Conservation (phyloP, 176 grass and related monocot genomes). For the Carex littledalei region DNA sequence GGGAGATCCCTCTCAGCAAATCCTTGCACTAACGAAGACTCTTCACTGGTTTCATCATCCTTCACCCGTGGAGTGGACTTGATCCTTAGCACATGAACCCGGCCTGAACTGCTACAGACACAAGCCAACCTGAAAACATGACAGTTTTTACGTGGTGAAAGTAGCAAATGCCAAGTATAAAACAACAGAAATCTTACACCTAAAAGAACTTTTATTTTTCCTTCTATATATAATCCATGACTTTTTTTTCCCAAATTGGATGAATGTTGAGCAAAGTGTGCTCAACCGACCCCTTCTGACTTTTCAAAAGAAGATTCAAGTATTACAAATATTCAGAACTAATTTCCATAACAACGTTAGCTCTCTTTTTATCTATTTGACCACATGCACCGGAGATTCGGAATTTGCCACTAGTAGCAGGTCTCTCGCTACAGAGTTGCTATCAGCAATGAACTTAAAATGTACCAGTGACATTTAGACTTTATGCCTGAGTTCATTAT, state of each 20-base stretch:
- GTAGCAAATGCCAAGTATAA: background rate
- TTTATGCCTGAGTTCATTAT: background rate
- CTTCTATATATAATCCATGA: background rate
- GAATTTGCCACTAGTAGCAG: background rate
- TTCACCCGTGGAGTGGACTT: constrained; percentile 24
- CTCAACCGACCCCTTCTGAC: background rate
- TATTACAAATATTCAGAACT: background rate
- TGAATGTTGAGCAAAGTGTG: background rate
- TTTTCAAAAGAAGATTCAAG: background rate
- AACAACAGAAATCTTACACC: background rate
- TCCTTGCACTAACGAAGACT: constrained; percentile 29
- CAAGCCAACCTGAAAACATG: constrained; percentile 51
- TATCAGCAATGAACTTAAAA: background rate
- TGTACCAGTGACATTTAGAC: background rate
- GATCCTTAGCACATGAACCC: constrained; percentile 63
- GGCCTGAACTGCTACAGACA: constrained; percentile 78
- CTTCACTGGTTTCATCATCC: constrained; percentile 12
- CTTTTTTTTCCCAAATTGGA: background rate
- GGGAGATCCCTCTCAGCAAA: constrained; percentile 48
- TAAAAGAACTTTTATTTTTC: background rate
- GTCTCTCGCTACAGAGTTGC: background rate
- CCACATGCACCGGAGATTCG: background rate
- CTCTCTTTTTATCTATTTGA: background rate
- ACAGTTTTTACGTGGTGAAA: background rate
- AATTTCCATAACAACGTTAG: background rate